A percentile compares a stretch with the other conserved stretches of the same genome.
Conservation (phyloP, 306 rosid genomes). For the Rosa chinensis region DNA sequence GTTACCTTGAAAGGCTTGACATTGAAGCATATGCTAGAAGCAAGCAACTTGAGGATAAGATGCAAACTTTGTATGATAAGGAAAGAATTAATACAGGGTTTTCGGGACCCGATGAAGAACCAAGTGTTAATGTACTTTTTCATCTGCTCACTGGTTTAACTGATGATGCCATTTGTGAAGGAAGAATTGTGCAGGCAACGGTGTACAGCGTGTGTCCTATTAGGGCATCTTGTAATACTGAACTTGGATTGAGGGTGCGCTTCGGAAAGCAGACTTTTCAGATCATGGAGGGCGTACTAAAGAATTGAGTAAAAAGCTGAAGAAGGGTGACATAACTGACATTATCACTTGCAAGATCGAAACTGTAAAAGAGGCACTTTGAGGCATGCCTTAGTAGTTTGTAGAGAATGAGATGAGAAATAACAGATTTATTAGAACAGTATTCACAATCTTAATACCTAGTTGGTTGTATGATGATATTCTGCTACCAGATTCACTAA, state of each 20-base stretch:
- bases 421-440: too few relatives aligned
- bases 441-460: not conserved
- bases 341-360: not conserved
- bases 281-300: slow-evolving; percentile 79
- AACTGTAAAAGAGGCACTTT: not conserved
- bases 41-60: slow-evolving; percentile 61
- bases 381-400: too few relatives aligned
- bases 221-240: slow-evolving; percentile 74
- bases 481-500: too few relatives aligned
- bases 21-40: slow-evolving; percentile 68
- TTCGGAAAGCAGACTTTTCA: slow-evolving; percentile 76
- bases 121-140: slow-evolving; percentile 82
- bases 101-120: slow-evolving; percentile 97
- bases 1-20: slow-evolving; percentile 67
- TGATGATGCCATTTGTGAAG: slow-evolving; percentile 85
- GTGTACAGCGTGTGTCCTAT: slow-evolving; percentile 69
- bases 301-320: slow-evolving; percentile 77
- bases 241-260: slow-evolving; percentile 95
- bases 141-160: slow-evolving; percentile 92
- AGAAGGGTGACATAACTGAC: slow-evolving; percentile 49
- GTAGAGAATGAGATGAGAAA: too few relatives aligned
- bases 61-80: slow-evolving; percentile 65
- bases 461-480: not conserved
- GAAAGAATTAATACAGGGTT: slow-evolving; percentile 87
- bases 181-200: slow-evolving; percentile 86